Evolutionary conservation across 148 eudicot genomes (phyloP).

Genomic region (Dysphania ambrosioides): DNA sequence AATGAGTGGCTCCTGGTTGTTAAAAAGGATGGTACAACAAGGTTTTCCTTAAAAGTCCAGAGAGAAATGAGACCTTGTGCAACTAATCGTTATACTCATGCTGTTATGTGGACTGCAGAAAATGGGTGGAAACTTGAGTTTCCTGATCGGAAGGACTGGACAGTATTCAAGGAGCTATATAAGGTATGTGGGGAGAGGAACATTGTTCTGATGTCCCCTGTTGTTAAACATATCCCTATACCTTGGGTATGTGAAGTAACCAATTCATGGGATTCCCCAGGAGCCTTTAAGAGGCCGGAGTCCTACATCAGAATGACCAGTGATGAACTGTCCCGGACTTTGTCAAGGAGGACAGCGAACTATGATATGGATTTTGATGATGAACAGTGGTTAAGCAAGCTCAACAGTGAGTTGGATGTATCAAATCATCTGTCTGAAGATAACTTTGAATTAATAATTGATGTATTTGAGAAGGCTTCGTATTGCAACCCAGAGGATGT

Average conservation of each 20-base stretch:
- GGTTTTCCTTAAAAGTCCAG: slow-evolving; percentile 39
- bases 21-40: slow-evolving; percentile 45
- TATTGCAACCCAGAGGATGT: slow-evolving; percentile 47
- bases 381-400: slow-evolving; percentile 64
- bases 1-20: slow-evolving; percentile 66
- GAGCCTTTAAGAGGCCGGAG: slow-evolving; percentile 48
- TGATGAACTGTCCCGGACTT: slow-evolving; percentile 73
- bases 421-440: slow-evolving; percentile 46
- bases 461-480: slow-evolving; percentile 76
- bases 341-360: slow-evolving; percentile 53
- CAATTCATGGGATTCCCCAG: slow-evolving; percentile 19
- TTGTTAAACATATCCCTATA: slow-evolving; percentile 57
- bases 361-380: slow-evolving; percentile 87
- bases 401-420: slow-evolving; percentile 36
- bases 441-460: slow-evolving; percentile 68
- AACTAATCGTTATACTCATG: slow-evolving; percentile 58
- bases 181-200: slow-evolving; percentile 69
- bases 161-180: slow-evolving; percentile 68
- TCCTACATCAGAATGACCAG: slow-evolving; percentile 56
- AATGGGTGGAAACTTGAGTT: slow-evolving; percentile 81
- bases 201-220: slow-evolving; percentile 33
- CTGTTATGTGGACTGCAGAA: slow-evolving; percentile 59
- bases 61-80: slow-evolving; percentile 56
- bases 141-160: slow-evolving; percentile 69
- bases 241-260: slow-evolving; percentile 68